Conservation (phyloP, 75 land plant species). For the Cupressus sempervirens region DNA sequence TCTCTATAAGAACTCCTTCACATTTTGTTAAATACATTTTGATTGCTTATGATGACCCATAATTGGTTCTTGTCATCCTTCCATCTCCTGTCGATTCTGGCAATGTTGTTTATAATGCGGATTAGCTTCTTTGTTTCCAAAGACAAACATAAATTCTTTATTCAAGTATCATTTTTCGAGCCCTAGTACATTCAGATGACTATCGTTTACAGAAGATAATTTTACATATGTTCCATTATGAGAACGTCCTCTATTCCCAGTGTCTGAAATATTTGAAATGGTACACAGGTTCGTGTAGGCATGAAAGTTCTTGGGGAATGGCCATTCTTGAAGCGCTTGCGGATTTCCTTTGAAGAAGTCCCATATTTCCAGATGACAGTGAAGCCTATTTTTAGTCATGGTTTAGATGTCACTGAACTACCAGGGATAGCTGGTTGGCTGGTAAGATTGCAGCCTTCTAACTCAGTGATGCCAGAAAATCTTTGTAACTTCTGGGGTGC, state of each 20-base stretch:
- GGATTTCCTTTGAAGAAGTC: conserved; percentile 75
- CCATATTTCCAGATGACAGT: conserved; percentile 87
- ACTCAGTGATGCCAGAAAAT: not conserved
- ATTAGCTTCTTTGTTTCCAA: not conserved
- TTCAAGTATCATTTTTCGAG: not conserved
- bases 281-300: conserved; percentile 76
- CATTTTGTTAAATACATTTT: not conserved
- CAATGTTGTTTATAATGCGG: not conserved
- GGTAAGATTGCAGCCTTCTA: conserved; percentile 30
- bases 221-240: not conserved
- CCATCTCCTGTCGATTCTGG: not conserved
- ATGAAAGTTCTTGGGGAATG: conserved; percentile 67
- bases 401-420: conserved; percentile 89
- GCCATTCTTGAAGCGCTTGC: conserved; percentile 79
- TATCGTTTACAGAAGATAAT: not conserved
- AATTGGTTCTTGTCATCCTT: not conserved
- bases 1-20: not conserved
- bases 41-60: not conserved
- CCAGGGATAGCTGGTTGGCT: conserved; percentile 96
- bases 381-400: conserved; percentile 70
- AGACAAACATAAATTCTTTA: not conserved
- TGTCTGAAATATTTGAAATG: conserved; percentile 9
- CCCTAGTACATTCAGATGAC: not conserved
- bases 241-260: not conserved
- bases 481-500: not conserved